phyloP scores from a whole-genome alignment of 2,329 filamentous ascomycete species.

The Fusarium musae region DNA sequence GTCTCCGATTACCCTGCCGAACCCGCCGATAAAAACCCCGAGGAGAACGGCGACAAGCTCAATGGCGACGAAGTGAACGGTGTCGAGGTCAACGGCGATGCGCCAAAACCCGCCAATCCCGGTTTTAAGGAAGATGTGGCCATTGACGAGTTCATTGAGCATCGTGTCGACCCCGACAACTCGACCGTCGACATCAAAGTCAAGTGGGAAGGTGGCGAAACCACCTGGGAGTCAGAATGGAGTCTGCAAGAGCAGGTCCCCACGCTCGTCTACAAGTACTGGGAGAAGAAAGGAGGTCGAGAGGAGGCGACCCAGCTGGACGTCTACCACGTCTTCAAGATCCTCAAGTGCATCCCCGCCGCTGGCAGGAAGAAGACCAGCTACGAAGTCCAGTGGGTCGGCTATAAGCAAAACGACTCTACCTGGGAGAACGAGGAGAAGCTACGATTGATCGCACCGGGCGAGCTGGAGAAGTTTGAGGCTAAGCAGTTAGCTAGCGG shows the following conservation, averaged over 20 bases:
- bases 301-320: constrained; percentile 40
- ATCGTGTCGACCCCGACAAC: constrained; percentile 37
- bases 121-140: constrained; percentile 34
- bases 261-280: constrained; percentile 43
- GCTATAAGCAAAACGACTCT: constrained; percentile 38
- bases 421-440: constrained; percentile 41
- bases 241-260: constrained; percentile 43
- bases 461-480: constrained; percentile 41
- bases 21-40: not conserved
- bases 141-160: constrained; percentile 36
- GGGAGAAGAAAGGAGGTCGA: constrained; percentile 40
- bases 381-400: constrained; percentile 45
- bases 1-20: not conserved
- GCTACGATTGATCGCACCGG: constrained; percentile 38
- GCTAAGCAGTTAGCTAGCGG: constrained; percentile 34
- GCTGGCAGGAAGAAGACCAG: constrained; percentile 33
- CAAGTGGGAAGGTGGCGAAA: constrained; percentile 40
- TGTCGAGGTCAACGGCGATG: constrained; percentile 18
- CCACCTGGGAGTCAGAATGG: constrained; percentile 44
- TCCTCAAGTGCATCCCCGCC: constrained; percentile 37
- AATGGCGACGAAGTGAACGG: constrained; percentile 10
- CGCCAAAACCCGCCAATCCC: not conserved
- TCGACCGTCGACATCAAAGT: constrained; percentile 43
- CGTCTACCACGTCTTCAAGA: constrained; percentile 42
- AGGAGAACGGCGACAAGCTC: not conserved